phyloP scores from a whole-genome alignment of 2,329 filamentous ascomycete species.

The Chalara sp. region DNA sequence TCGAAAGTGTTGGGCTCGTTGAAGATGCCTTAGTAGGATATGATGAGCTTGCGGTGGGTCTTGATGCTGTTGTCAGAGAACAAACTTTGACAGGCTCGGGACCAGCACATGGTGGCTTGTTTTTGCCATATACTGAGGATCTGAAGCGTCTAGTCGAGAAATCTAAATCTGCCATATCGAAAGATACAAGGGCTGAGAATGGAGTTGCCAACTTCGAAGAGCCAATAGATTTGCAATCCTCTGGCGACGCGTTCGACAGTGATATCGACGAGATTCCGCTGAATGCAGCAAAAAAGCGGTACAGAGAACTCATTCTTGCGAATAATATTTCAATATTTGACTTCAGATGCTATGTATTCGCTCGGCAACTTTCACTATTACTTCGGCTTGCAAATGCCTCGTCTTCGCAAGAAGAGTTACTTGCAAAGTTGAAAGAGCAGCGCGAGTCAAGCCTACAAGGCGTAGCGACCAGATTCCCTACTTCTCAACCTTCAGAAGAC shows the following conservation, averaged over 20 bases:
- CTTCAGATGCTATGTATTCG: conserved; percentile 90
- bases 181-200: conserved; percentile 29
- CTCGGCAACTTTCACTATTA: conserved; percentile 76
- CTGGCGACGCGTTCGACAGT: conserved; percentile 25
- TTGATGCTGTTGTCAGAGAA: conserved; percentile 77
- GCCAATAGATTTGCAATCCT: conserved; percentile 44
- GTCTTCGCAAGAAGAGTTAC: conserved; percentile 54
- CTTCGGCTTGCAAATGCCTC: conserved; percentile 73
- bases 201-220: conserved; percentile 30
- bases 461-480: conserved; percentile 44
- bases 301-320: conserved; percentile 83
- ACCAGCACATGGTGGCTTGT: conserved; percentile 62
- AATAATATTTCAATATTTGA: conserved; percentile 97
- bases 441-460: conserved; percentile 51
- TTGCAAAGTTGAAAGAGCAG: conserved; percentile 56
- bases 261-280: conserved; percentile 52
- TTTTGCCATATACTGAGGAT: conserved; percentile 68
- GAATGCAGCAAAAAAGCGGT: conserved; percentile 65
- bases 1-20: conserved; percentile 91
- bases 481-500: conserved; percentile 46
- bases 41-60: conserved; percentile 82
- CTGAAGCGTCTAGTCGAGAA: conserved; percentile 53
- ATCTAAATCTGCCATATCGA: conserved; percentile 37
- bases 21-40: conserved; percentile 94
- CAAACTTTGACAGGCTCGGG: conserved; percentile 53